phyloP scores from a whole-genome alignment of 23 red algal species.

The Gracilaria vermiculophylla region DNA sequence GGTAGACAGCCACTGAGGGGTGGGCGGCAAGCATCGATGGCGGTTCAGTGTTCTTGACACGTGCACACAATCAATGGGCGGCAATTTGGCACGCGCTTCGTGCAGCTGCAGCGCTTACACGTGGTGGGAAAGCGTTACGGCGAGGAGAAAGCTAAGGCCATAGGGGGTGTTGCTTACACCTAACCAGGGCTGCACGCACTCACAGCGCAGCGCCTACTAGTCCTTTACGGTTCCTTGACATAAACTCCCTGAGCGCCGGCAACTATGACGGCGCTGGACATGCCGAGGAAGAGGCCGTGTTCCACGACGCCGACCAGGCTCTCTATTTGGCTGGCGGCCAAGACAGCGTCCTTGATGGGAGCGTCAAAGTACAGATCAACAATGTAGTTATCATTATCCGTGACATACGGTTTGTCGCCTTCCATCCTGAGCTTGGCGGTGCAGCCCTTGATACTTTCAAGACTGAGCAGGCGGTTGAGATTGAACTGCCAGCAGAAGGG shows the following conservation, averaged over 20 bases:
- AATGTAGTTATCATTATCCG: constrained; percentile 99
- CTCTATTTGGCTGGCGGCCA: constrained; percentile 73
- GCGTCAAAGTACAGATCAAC: constrained; percentile 94
- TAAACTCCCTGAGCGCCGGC: constrained; percentile 78
- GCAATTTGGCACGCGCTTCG: too few species aligned
- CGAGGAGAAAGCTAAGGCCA: too few species aligned
- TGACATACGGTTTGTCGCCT: constrained; percentile 82
- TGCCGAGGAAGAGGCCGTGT: constrained; percentile 94
- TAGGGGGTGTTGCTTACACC: too few species aligned
- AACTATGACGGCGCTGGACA: constrained; percentile 89
- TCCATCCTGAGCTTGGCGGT: constrained; percentile 80
- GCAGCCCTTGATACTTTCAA: constrained; percentile 71
- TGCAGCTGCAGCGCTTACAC: too few species aligned
- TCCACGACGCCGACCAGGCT: constrained; percentile 93
- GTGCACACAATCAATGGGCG: too few species aligned
- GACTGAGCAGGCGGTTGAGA: constrained; percentile 58
- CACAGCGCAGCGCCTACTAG: too few species aligned
- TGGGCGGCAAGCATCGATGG: too few species aligned
- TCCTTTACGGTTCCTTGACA: constrained; percentile 67
- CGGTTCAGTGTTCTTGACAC: too few species aligned
- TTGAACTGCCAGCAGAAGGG: constrained; percentile 98
- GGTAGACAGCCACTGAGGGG: too few species aligned
- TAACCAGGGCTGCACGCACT: too few species aligned
- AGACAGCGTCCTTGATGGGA: constrained; percentile 70
- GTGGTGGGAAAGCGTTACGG: too few species aligned